Conservation (phyloP, 2,329 filamentous ascomycete species). For the Fusarium multiceps region DNA sequence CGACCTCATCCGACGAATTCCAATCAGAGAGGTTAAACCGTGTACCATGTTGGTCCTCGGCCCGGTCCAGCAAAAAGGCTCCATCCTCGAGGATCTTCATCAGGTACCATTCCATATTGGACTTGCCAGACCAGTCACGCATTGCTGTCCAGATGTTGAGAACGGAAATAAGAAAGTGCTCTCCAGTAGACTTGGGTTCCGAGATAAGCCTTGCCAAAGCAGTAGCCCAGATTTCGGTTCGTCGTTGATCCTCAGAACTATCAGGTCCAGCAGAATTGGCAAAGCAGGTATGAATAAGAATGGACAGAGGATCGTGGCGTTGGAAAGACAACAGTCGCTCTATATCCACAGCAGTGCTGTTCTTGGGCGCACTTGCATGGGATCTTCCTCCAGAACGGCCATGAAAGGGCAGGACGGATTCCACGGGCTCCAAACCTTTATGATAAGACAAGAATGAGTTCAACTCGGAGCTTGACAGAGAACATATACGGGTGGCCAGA, state of each 20-base stretch:
- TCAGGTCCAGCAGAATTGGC: constrained; percentile 85
- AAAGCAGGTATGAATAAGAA: constrained; percentile 88
- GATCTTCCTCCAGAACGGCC: constrained; percentile 61
- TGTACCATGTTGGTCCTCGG: constrained; percentile 80
- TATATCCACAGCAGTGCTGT: constrained; percentile 69
- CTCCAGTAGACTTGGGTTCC: constrained; percentile 78
- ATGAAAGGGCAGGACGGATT: constrained; percentile 82
- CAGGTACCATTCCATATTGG: constrained; percentile 91
- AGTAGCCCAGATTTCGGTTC: constrained; percentile 88
- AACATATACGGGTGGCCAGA: constrained; percentile 82
- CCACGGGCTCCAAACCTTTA: constrained; percentile 81
- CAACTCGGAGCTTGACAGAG: constrained; percentile 80
- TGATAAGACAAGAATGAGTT: constrained; percentile 81
- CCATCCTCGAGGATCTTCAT: constrained; percentile 96
- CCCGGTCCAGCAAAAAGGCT: constrained; percentile 87
- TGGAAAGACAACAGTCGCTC: constrained; percentile 90
- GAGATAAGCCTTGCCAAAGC: constrained; percentile 85
- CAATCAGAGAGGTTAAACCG: constrained; percentile 78
- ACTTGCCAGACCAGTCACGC: constrained; percentile 89
- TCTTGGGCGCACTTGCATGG: constrained; percentile 58
- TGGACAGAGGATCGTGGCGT: constrained; percentile 85
- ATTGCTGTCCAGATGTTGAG: constrained; percentile 89
- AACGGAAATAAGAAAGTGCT: constrained; percentile 84
- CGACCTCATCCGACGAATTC: constrained; percentile 81
- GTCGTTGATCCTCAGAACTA: constrained; percentile 81